These are phyloP conservation scores for Leishmania turanica DNA, from an alignment of 208 protist species.

Conservation along the genomic window DNA sequence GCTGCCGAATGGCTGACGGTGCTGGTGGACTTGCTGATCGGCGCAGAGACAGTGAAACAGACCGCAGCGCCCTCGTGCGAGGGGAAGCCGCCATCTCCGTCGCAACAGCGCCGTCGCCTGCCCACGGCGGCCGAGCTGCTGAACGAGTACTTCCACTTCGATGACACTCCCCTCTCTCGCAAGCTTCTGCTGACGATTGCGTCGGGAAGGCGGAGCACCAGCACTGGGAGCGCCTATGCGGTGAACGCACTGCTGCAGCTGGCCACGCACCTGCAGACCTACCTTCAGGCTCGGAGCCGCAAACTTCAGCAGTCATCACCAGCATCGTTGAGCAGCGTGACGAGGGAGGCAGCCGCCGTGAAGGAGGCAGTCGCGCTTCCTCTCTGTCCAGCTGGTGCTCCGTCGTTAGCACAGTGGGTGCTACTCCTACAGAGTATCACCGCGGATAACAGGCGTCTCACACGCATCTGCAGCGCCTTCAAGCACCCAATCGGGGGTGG, in stretches of 20 bases:
- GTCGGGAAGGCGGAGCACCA: constrained; percentile 16
- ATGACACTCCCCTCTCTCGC: constrained; percentile 28
- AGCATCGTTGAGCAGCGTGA: neutral
- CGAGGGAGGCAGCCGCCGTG: neutral
- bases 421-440: constrained; percentile 41
- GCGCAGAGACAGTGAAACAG: constrained; percentile 8
- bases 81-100: neutral
- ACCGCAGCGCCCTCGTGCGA: neutral
- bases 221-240: constrained; percentile 31
- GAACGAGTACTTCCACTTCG: constrained; percentile 36
- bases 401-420: constrained; percentile 55
- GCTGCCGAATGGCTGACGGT: constrained; percentile 73
- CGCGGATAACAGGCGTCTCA: constrained; percentile 45
- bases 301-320: neutral
- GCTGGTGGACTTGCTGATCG: constrained; percentile 32
- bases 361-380: constrained; percentile 14
- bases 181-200: constrained; percentile 19
- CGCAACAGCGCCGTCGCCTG: neutral
- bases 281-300: constrained; percentile 10
- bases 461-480: constrained; percentile 26
- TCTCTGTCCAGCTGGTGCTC: constrained; percentile 41
- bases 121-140: constrained; percentile 7
- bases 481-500: neutral
- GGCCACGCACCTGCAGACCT: constrained; percentile 25
- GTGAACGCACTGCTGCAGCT: constrained; percentile 36